These are phyloP conservation scores for Allium sativum DNA, from an alignment of 106 monocot species.

Conservation along the genomic window DNA sequence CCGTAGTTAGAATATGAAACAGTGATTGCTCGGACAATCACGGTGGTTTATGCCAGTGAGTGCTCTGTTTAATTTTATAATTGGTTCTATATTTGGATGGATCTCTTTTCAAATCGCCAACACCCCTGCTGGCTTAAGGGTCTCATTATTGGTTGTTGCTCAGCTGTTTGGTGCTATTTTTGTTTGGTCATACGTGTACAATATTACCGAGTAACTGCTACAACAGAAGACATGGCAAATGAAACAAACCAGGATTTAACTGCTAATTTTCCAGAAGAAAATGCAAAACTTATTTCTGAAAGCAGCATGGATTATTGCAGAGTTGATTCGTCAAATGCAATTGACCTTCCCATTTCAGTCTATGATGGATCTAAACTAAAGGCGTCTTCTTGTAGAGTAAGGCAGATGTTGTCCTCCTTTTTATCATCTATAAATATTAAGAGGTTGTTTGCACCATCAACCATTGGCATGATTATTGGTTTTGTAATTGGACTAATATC, in stretches of 20 bases:
- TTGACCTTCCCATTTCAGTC: background rate
- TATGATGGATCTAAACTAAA: background rate
- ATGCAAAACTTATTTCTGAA: slow-evolving; percentile 13
- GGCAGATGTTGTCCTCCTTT: background rate
- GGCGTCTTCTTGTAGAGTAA: background rate
- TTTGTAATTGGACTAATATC: slow-evolving; percentile 57
- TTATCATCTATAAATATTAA: slow-evolving; percentile 1
- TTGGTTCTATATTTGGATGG: too few relatives aligned
- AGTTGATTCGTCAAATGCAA: slow-evolving; percentile 1
- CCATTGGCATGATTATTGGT: slow-evolving; percentile 39
- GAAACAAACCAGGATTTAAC: background rate
- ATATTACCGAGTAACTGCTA: slow-evolving; percentile 19
- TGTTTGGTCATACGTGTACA: slow-evolving; percentile 16
- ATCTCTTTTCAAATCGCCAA: too few relatives aligned
- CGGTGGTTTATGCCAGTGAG: too few relatives aligned
- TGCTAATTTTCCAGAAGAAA: slow-evolving; percentile 17
- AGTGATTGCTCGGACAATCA: too few relatives aligned
- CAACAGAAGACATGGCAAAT: slow-evolving; percentile 12
- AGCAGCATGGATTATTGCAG: background rate
- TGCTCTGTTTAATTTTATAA: too few relatives aligned
- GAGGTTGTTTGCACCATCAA: slow-evolving; percentile 11
- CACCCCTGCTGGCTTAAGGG: too few relatives aligned
- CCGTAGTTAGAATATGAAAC: too few relatives aligned
- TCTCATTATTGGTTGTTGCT: too few relatives aligned
- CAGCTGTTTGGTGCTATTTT: slow-evolving; percentile 10